These are phyloP conservation scores for Trichophyton benhamiae DNA, from an alignment of 2,329 filamentous ascomycete genomes.

Conservation along the genomic window DNA sequence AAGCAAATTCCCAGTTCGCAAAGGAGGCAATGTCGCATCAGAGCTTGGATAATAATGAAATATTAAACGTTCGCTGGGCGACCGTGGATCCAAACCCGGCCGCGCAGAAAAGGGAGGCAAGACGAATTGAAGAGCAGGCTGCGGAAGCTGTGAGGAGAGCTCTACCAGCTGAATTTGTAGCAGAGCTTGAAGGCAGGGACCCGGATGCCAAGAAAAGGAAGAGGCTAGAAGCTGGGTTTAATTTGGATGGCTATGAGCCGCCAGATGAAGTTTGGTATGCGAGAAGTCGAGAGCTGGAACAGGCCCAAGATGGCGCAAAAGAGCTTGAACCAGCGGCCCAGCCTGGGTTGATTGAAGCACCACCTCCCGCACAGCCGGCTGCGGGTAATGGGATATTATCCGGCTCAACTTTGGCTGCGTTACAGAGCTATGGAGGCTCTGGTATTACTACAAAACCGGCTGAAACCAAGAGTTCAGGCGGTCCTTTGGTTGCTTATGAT, in stretches of 20 bases:
- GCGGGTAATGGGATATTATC: conserved; percentile 59
- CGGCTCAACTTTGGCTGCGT: conserved; percentile 63
- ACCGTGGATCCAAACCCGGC: conserved; percentile 93
- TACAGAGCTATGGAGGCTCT: conserved; percentile 45
- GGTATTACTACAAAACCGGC: conserved; percentile 32
- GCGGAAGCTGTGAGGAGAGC: conserved; percentile 84
- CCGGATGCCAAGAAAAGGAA: conserved; percentile 76
- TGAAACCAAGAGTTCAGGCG: conserved; percentile 36
- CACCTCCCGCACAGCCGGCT: conserved; percentile 21
- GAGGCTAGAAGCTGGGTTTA: conserved; percentile 80
- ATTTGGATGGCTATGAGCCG: conserved; percentile 80
- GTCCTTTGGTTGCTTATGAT: conserved; percentile 75
- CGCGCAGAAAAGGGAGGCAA: conserved; percentile 81
- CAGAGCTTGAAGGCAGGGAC: conserved; percentile 85
- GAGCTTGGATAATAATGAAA: conserved; percentile 76
- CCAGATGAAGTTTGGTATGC: conserved; percentile 92
- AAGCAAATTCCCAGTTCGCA: conserved; percentile 79
- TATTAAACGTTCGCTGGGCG: conserved; percentile 93
- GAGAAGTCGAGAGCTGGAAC: conserved; percentile 57
- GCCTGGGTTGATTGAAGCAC: conserved; percentile 35
- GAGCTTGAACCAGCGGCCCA: conserved; percentile 43
- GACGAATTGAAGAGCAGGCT: conserved; percentile 85
- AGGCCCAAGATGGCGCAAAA: conserved; percentile 43
- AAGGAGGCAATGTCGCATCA: conserved; percentile 96
- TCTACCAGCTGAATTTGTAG: conserved; percentile 77